Conservation (phyloP, 495 filamentous ascomycete species). For the Xylaria scruposa region DNA sequence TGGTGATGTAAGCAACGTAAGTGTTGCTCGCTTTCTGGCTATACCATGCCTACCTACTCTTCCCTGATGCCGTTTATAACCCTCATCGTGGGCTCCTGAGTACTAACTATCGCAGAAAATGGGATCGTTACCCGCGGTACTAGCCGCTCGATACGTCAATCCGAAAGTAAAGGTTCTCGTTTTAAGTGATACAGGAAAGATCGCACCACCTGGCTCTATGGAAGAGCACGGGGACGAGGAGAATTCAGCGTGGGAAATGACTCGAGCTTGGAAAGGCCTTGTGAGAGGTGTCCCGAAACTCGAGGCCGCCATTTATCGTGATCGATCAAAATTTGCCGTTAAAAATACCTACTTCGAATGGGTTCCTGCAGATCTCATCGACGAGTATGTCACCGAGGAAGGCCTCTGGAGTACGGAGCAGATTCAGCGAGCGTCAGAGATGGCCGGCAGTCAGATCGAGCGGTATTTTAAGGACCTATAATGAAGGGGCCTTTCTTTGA, state of each 20-base stretch:
- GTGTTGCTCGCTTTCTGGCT: background rate
- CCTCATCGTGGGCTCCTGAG: background rate
- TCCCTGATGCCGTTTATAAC: background rate
- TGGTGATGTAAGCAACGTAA: slow-evolving; percentile 64
- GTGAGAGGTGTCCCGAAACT: slow-evolving; percentile 33
- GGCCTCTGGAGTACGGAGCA: slow-evolving; percentile 44
- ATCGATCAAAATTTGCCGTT: slow-evolving; percentile 37
- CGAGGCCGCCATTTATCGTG: slow-evolving; percentile 14
- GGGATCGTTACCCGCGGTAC: slow-evolving; percentile 63
- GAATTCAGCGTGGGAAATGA: slow-evolving; percentile 53
- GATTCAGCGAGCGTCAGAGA: slow-evolving; percentile 38
- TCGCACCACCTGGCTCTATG: slow-evolving; percentile 51
- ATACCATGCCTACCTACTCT: background rate
- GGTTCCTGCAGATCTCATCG: slow-evolving; percentile 59
- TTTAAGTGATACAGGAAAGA: slow-evolving; percentile 65
- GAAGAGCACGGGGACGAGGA: slow-evolving; percentile 53
- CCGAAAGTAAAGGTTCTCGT: slow-evolving; percentile 57
- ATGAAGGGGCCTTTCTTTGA: background rate
- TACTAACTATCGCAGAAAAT: slow-evolving; percentile 54
- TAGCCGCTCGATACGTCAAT: slow-evolving; percentile 55
- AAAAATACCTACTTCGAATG: slow-evolving; percentile 73
- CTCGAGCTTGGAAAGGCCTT: slow-evolving; percentile 50
- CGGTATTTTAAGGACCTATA: slow-evolving; percentile 46
- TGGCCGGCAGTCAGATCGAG: slow-evolving; percentile 38
- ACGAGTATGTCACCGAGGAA: slow-evolving; percentile 64